Percentiles rank a stretch among this genome's conserved stretches.
phyloP scores from a whole-genome alignment of 768 basidiomycete genomes.

The Boletus vinaceobasis region DNA sequence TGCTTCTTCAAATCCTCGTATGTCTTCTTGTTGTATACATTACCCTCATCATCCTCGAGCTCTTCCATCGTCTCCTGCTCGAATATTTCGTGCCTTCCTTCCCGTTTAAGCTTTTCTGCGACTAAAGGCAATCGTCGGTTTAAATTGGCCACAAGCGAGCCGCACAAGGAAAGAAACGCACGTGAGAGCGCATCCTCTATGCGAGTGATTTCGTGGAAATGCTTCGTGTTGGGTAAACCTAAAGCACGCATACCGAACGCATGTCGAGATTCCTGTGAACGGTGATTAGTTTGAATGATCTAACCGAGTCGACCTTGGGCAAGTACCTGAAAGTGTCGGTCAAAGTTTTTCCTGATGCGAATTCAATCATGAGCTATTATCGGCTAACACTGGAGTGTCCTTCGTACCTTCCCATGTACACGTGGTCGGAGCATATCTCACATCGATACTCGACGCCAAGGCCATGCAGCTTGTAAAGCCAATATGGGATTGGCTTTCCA shows the following conservation, averaged over 20 bases:
- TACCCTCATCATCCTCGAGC: constrained; percentile 96
- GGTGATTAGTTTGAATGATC: constrained; percentile 16
- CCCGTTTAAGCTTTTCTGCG: constrained; percentile 95
- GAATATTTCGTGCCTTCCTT: constrained; percentile 92
- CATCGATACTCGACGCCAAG: constrained; percentile 97
- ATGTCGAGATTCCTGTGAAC: constrained; percentile 80
- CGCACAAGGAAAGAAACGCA: constrained; percentile 41
- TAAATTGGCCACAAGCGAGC: neutral
- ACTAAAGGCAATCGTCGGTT: constrained; percentile 44
- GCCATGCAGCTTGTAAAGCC: constrained; percentile 97
- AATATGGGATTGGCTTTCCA: constrained; percentile 98
- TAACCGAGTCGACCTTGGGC: constrained; percentile 9
- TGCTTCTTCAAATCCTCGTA: constrained; percentile 97
- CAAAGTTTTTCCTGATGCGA: constrained; percentile 80
- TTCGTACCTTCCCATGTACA: constrained; percentile 89
- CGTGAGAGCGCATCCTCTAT: constrained; percentile 95
- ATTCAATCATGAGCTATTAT: constrained; percentile 16
- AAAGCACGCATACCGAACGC: constrained; percentile 98
- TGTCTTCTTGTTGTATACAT: constrained; percentile 98
- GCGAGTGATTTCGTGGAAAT: constrained; percentile 97
- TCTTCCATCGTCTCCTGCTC: constrained; percentile 97
- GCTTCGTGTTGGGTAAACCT: constrained; percentile 96
- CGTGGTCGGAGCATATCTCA: constrained; percentile 95
- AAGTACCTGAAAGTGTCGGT: constrained; percentile 85
- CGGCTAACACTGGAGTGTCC: neutral